These are phyloP conservation scores for Arthrinium phaeospermum DNA, from an alignment of 2,329 filamentous ascomycete species.

Conservation along the genomic window DNA sequence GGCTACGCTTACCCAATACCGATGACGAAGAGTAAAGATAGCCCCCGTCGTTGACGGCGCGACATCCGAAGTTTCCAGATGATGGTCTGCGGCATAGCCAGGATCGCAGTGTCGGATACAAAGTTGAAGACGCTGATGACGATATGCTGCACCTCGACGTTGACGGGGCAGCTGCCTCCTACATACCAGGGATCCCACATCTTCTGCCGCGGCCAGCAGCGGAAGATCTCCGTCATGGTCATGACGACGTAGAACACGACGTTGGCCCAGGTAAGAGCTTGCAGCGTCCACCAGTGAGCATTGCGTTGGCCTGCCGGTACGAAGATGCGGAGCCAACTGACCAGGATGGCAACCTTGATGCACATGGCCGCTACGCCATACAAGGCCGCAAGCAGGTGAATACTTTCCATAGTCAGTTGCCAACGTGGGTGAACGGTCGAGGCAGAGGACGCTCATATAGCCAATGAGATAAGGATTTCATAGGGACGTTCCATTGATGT, in stretches of 20 bases:
- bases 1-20: neutral
- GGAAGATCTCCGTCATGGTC: slow-evolving; percentile 1
- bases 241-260: slow-evolving; percentile 11
- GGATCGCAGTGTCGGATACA: neutral
- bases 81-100: neutral
- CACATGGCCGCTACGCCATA: slow-evolving; percentile 13
- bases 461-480: neutral
- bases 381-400: neutral
- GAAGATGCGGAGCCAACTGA: slow-evolving; percentile 26
- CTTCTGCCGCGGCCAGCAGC: slow-evolving; percentile 15
- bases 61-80: neutral
- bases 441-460: neutral
- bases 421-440: no score
- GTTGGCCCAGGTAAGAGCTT: slow-evolving; percentile 18
- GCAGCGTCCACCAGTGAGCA: slow-evolving; percentile 22
- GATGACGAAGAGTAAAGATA: neutral
- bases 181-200: slow-evolving; percentile 17
- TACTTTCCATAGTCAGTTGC: no score
- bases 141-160: neutral
- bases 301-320: slow-evolving; percentile 20
- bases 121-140: neutral
- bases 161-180: slow-evolving; percentile 2
- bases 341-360: slow-evolving; percentile 23
- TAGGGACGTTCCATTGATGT: slow-evolving; percentile 24
- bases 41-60: neutral